phyloP scores from a whole-genome alignment of 192 early-diverging fungal genomes.

The Coemansia sp. region DNA sequence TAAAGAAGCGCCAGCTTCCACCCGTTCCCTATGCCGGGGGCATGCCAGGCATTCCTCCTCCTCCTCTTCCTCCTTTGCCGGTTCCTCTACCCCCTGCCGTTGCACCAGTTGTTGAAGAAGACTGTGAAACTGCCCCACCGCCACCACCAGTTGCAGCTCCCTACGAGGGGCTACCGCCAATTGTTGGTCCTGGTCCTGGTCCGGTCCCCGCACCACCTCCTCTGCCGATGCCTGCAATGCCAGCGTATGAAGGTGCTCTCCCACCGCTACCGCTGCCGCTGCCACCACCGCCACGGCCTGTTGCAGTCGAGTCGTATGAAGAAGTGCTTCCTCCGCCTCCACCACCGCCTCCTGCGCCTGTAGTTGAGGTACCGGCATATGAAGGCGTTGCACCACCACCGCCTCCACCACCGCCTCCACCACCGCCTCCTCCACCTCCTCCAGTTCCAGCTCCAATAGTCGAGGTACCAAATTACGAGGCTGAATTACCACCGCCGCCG shows the following conservation, averaged over 20 bases:
- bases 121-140: slow-evolving; percentile 30
- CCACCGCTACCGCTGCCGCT: slow-evolving; percentile 19
- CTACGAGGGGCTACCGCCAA: slow-evolving; percentile 16
- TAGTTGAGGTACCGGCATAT: background rate
- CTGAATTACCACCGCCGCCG: background rate
- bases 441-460: slow-evolving; percentile 1
- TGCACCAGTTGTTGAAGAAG: slow-evolving; percentile 17
- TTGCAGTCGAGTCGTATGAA: slow-evolving; percentile 4
- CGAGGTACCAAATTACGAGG: background rate
- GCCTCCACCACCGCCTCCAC: slow-evolving; percentile 16
- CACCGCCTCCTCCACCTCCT: slow-evolving; percentile 4
- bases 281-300: slow-evolving; percentile 8
- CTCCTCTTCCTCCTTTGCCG: slow-evolving; percentile 1
- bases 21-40: slow-evolving; percentile 17
- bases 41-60: slow-evolving; percentile 3
- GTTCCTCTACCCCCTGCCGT: slow-evolving; percentile 3
- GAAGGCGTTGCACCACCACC: slow-evolving; percentile 12
- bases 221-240: background rate
- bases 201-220: background rate
- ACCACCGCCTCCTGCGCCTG: background rate
- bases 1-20: slow-evolving; percentile 25
- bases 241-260: slow-evolving; percentile 2
- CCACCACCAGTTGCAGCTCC: slow-evolving; percentile 10
- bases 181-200: slow-evolving; percentile 8
- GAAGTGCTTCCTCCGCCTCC: slow-evolving; percentile 5